phyloP scores from a whole-genome alignment of 2,329 filamentous ascomycete species.

The Tolypocladium tropicale region DNA sequence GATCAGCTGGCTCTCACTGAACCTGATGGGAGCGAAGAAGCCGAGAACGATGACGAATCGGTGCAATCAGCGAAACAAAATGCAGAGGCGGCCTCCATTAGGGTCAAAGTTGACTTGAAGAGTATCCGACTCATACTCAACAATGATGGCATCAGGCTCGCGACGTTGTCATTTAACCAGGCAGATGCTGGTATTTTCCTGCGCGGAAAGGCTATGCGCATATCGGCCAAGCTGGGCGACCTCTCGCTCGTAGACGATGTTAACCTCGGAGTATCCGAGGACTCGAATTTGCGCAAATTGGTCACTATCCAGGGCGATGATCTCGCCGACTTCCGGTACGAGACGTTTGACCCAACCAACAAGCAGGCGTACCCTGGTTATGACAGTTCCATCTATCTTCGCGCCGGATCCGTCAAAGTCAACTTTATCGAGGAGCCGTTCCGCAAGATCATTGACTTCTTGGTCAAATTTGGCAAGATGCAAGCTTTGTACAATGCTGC shows the following conservation, averaged over 20 bases:
- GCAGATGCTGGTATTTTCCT: slow-evolving; percentile 88
- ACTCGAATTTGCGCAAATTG: slow-evolving; percentile 73
- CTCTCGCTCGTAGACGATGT: slow-evolving; percentile 87
- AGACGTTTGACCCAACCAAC: slow-evolving; percentile 76
- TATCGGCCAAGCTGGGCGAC: slow-evolving; percentile 79
- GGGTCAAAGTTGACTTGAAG: slow-evolving; percentile 88
- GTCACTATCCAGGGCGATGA: slow-evolving; percentile 94
- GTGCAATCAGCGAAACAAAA: slow-evolving; percentile 23
- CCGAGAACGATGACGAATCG: slow-evolving; percentile 24
- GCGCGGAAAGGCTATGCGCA: slow-evolving; percentile 73
- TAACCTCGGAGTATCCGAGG: slow-evolving; percentile 74
- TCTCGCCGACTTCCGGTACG: slow-evolving; percentile 92
- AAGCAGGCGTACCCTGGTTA: slow-evolving; percentile 77
- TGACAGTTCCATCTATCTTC: slow-evolving; percentile 80
- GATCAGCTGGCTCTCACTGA: slow-evolving; percentile 25
- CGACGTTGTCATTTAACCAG: slow-evolving; percentile 84
- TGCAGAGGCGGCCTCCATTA: slow-evolving; percentile 58
- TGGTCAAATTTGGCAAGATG: slow-evolving; percentile 99
- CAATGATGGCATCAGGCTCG: slow-evolving; percentile 90
- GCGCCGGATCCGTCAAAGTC: slow-evolving; percentile 89
- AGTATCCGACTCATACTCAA: slow-evolving; percentile 92
- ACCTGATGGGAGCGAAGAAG: slow-evolving; percentile 19
- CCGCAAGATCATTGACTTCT: slow-evolving; percentile 93
- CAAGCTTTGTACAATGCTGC: slow-evolving; percentile 98
- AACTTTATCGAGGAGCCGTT: slow-evolving; percentile 97